Base-by-base conservation (phyloP, 768 basidiomycete species). In the Scleroderma bovista region DNA sequence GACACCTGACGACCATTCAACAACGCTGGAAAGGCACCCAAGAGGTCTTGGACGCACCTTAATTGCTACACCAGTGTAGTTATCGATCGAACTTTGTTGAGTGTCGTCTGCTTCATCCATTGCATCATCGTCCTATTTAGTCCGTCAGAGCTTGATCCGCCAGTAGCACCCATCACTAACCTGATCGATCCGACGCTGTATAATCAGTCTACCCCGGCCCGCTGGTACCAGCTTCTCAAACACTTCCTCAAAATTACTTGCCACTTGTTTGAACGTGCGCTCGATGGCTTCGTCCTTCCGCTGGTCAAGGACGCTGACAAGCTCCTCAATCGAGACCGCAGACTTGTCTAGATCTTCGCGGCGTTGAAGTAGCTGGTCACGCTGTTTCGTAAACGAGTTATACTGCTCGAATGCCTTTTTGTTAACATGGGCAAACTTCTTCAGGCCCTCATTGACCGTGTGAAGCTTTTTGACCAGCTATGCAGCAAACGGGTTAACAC, bases 361-460 rank as follows among this genome's bases (percentile, higher is more conserved):
- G 4, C 96, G 86, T 52, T 84, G 77, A 38, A 88, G 66, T 3
- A 97, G 80, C 58, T 93, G 88, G 63, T 98, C 94, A 1, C 94
- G 86, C 66, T 98, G 95, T 64, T 95, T 97, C 8, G 94, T 96
- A 67, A 98, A 98, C 64, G 92, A 94, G 65, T 81, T 90, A 73
- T 96, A 98, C 66, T 98, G 95, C 65, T 99, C 96, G 63, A 95
- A 95, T 1, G 95, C 96, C 63, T 98, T 97, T 76, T 99, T 99
- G 75, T 99, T 99, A 54, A 98, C 95, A 63, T 97, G 93, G 0
- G 93, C 90, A 60, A 94, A 99, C 66, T 93, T 95, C 67, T 96
- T 95, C 58, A 99, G 73, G 23, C 83, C 80, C 61, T 98, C 94
- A 61, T 97, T 96, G 53, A 93, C 85, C 13, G 78, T 75, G 57